A percentile compares a stretch with the other conserved stretches of the same genome.
Evolutionary conservation across 2,329 filamentous ascomycete species (phyloP).

Genomic region (Aureobasidium sp.): DNA sequence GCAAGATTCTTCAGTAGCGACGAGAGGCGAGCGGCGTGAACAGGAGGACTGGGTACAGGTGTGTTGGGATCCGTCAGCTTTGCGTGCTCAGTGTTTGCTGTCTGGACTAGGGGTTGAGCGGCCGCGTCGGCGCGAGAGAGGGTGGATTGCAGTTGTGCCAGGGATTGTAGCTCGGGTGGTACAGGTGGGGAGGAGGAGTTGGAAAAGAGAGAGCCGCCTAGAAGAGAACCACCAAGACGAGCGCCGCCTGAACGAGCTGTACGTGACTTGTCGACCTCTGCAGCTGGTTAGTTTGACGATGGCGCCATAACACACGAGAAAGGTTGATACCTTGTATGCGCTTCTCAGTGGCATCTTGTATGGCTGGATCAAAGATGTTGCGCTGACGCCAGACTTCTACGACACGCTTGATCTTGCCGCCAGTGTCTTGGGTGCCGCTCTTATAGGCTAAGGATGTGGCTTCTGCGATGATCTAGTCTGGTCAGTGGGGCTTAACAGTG

Average conservation of each 20-base stretch:
- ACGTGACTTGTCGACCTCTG: constrained; percentile 48
- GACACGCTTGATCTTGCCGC: constrained; percentile 79
- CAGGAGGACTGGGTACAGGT: constrained; percentile 69
- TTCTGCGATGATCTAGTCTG: constrained; percentile 68
- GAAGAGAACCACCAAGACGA: constrained; percentile 25
- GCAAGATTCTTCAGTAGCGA: constrained; percentile 84
- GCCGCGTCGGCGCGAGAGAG: constrained; percentile 66
- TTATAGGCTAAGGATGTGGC: constrained; percentile 88
- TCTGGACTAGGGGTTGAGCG: constrained; percentile 59
- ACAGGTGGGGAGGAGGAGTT: constrained; percentile 46
- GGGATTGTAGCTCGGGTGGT: constrained; percentile 67
- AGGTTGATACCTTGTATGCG: constrained; percentile 62
- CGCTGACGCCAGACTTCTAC: constrained; percentile 92
- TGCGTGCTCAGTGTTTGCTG: constrained; percentile 74
- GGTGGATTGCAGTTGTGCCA: constrained; percentile 68
- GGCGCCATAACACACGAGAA: not conserved
- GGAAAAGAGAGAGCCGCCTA: constrained; percentile 65
- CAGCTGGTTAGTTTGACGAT: not conserved
- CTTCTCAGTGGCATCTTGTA: constrained; percentile 73
- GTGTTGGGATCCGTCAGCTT: constrained; percentile 69
- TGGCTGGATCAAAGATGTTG: constrained; percentile 71
- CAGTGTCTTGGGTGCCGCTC: constrained; percentile 75
- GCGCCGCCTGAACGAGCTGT: constrained; percentile 16
- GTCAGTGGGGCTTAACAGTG: not conserved
- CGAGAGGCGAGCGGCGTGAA: constrained; percentile 83